Conservation (phyloP, 805 yeast genomes). For the Yarrowia sp. region DNA sequence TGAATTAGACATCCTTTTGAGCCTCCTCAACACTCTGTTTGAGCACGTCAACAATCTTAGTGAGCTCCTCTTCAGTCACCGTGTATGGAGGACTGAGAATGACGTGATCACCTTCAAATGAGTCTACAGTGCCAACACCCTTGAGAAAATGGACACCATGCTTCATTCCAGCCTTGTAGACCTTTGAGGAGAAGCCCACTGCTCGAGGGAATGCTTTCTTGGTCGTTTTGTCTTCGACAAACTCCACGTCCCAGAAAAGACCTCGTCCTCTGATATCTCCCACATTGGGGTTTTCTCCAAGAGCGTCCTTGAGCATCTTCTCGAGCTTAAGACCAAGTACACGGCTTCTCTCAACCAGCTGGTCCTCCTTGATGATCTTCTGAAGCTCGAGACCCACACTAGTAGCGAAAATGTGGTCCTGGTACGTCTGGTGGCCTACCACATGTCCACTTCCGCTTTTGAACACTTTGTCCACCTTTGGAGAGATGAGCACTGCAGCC, state of each 20-base stretch:
- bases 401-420: slow-evolving; percentile 24
- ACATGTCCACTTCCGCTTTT: slow-evolving; percentile 16
- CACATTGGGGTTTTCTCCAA: slow-evolving; percentile 50
- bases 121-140: slow-evolving; percentile 10
- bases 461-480: slow-evolving; percentile 22
- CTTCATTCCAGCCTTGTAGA: slow-evolving; percentile 11
- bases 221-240: slow-evolving; percentile 60
- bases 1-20: background rate
- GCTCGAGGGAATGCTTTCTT: slow-evolving; percentile 50
- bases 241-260: slow-evolving; percentile 64
- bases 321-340: slow-evolving; percentile 1
- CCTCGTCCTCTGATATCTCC: slow-evolving; percentile 72
- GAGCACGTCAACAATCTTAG: background rate
- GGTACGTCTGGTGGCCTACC: slow-evolving; percentile 20
- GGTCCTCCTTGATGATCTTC: slow-evolving; percentile 39
- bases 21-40: background rate
- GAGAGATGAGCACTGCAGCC: slow-evolving; percentile 45
- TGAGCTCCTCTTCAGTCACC: slow-evolving; percentile 5
- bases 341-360: background rate
- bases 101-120: slow-evolving; percentile 19
- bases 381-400: slow-evolving; percentile 28
- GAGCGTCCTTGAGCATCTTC: background rate
- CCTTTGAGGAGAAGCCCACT: background rate
- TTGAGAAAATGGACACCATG: slow-evolving; percentile 20
- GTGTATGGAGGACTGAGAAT: slow-evolving; percentile 27